Conservation (phyloP, 2,329 filamentous ascomycete species). For the Fusarium coffeatum region DNA sequence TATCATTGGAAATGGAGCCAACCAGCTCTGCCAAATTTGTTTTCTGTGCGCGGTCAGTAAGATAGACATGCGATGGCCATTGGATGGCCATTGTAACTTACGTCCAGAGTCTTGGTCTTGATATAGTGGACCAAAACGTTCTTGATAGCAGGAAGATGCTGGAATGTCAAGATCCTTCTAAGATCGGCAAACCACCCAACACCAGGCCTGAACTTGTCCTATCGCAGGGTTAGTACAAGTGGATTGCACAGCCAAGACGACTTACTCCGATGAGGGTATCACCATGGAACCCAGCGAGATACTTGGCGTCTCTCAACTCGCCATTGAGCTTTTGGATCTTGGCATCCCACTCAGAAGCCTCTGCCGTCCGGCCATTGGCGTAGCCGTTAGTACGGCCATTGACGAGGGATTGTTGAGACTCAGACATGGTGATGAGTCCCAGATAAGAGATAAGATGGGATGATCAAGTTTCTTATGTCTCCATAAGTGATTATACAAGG, state of each 20-base stretch:
- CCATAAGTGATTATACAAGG: neutral
- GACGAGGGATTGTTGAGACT: neutral
- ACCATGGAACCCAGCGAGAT: slow-evolving; percentile 5
- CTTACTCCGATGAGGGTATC: slow-evolving; percentile 13
- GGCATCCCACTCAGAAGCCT: neutral
- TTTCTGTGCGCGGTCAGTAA: neutral
- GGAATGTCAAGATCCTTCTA: neutral
- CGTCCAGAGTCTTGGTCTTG: neutral
- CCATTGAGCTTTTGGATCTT: neutral
- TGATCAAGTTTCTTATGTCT: neutral
- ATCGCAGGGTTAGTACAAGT: rapidly evolving
- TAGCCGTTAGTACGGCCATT: neutral
- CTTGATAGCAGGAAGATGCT: neutral
- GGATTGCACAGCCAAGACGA: rapidly evolving
- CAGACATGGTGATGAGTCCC: neutral
- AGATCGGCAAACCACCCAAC: slow-evolving; percentile 1
- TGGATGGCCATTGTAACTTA: neutral
- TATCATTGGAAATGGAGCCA: slow-evolving; percentile 1
- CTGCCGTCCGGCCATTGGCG: neutral
- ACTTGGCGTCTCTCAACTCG: neutral
- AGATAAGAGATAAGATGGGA: neutral
- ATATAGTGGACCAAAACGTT: slow-evolving; percentile 4
- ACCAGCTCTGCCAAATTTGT: neutral
- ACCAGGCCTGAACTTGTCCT: neutral
- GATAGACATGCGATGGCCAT: rapidly evolving